Base-by-base conservation (phyloP, 2,329 filamentous ascomycete genomes). In the Calonectria multiphialidica region DNA sequence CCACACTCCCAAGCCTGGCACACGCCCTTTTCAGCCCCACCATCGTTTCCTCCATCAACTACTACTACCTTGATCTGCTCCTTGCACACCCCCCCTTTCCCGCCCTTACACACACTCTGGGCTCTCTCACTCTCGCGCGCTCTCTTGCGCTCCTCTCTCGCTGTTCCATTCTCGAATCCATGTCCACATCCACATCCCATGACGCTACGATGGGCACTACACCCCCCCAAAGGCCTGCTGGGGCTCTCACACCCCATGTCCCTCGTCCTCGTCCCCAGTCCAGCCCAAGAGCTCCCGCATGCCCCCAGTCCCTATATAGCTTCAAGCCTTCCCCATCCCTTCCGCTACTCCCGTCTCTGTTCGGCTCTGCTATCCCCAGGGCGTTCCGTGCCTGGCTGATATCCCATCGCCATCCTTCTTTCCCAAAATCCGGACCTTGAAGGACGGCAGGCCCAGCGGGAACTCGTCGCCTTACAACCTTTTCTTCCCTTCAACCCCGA, bases 261-360 rank as follows among this genome's bases (percentile, higher is more conserved):
- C 72, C 71, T 76, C 73, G 70, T 74, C 70, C 44, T 47, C 44
- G 44, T 47, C 64, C 70, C 72, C 65, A 63, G 67, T 71, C 61
- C 72, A 59, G 64, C 59, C 70, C 59, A 72, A 64, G 61, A 57
- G 62, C 70, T 74, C 59, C 63, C 63, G 61, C 55, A 55, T 50
- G 55, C 74, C 71, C 77, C 77, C 72, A 79, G 77, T 79, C 76
- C 74, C 76, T 79, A 79, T 79, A 79, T 79, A 79, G 77, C 77
- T 77, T 79, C 77, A 78, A 76, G 33, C 57, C 64, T 67, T 65
- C 76, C 76, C 77, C 76, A 47, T 64, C 70, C 65, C 35, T 68
- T 68, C 70, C 50, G 63, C 62, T 66, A 63, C 72, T 71, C 72
- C 71, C 61, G 76, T 72, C 28, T 70, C 72, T 72, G 74, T 50